Evolutionary conservation across 768 basidiomycete species (phyloP).

Genomic region (Leccinum boreale): DNA sequence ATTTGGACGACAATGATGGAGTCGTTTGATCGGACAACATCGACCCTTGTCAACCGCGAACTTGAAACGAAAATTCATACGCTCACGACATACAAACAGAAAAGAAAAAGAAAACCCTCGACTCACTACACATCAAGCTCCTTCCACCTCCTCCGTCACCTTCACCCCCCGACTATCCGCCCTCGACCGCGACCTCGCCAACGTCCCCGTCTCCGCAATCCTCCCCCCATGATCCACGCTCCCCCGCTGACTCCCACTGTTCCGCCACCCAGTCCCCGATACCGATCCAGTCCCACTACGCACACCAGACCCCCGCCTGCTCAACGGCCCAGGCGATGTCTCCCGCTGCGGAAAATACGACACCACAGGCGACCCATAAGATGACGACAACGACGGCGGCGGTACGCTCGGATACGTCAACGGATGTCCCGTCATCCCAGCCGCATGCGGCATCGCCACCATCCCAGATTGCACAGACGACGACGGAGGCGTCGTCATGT

Average conservation of each 20-base stretch:
- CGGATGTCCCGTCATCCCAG: constrained; percentile 21
- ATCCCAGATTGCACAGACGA: constrained; percentile 22
- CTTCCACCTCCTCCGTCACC: constrained; percentile 7
- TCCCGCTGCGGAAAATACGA: constrained; percentile 45
- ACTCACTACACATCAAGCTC: neutral
- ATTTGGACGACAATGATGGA: neutral
- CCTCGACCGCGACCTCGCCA: constrained; percentile 35
- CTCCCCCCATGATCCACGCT: constrained; percentile 64
- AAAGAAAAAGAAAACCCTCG: neutral
- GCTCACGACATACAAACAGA: neutral
- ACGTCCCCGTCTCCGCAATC: constrained; percentile 64
- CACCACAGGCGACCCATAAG: constrained; percentile 67
- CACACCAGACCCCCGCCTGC: constrained; percentile 50
- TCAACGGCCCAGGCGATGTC: constrained; percentile 47
- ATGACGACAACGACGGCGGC: constrained; percentile 76
- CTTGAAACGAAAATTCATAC: neutral
- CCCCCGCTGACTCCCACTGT: constrained; percentile 44
- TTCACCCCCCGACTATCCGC: constrained; percentile 42
- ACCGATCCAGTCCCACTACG: constrained; percentile 12
- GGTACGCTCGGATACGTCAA: constrained; percentile 82
- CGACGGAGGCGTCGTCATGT: constrained; percentile 72
- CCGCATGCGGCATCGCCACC: constrained; percentile 14
- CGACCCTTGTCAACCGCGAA: too few species aligned
- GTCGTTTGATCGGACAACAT: too few species aligned
- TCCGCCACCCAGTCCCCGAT: constrained; percentile 24